Base-by-base conservation (phyloP, 1,284 basidiomycete species). In the Ustilago bromivora region DNA sequence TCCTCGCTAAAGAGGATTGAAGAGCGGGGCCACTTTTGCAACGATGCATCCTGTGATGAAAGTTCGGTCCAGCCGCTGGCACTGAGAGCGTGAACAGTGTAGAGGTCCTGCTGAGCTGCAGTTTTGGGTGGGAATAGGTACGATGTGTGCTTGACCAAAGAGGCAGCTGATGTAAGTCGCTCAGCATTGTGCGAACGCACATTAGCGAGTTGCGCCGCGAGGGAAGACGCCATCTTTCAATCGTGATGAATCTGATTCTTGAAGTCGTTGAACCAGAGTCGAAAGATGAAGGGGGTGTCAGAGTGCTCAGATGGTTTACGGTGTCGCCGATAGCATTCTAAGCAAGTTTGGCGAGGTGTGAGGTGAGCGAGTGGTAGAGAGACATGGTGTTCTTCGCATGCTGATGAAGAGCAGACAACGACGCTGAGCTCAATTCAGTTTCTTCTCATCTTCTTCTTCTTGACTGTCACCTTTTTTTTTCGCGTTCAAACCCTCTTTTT, bases 1-100 rank as follows among this genome's bases (percentile, higher is more conserved):
- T 90, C 87, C 64, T 96, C 92, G 0, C 93, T 93, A 84, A 99
- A 96, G n/a, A 99, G 87, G 19, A 89, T 87, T 2, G 90, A 90
- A 76, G 94, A 93, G 71, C 59, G 81, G 2, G 58, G 55, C 81
- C 82, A 84, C 31, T 63, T 59, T 11, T 64, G 74, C 19, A 83
- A 54, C 10, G 61, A 55, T 2, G 67, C 68, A 69, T 84, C 78
- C 31, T 80, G 54, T 23, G 64, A 43, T 31, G 90, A 87, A 61
- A 93, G 93, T 72, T 90, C 89, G 13, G 89, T 89, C 75, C 95
- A 89, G 13, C 93, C 95, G 85, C 93, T 95, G 68, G 90, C 88
- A 12, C 90, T 95, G 15, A 99, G 90, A 0, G 93, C 91, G 82
- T 93, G 91, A 54, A 99, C 91, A 15, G 95, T 91, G 84, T 95